Evolutionary conservation across 306 rosid genomes (phyloP).

Genomic region (Malus sylvestris): DNA sequence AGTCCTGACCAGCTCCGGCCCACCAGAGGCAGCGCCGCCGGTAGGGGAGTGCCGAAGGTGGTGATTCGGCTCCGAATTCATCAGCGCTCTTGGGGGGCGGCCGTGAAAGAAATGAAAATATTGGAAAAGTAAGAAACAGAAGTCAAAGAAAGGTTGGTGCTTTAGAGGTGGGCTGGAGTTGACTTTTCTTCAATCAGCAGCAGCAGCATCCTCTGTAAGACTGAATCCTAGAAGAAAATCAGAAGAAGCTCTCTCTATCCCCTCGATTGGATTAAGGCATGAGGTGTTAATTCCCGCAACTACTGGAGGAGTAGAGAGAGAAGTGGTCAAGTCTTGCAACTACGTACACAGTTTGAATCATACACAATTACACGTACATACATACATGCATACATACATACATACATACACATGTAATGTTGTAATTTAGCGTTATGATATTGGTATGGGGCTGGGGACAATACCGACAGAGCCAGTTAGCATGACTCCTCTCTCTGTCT

Average conservation of each 20-base stretch:
- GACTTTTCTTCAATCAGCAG: background rate
- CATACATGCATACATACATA: no score
- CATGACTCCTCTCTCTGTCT: background rate
- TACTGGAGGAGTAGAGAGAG: background rate
- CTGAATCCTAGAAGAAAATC: background rate
- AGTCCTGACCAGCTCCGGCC: slow-evolving; percentile 27
- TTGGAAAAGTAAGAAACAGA: background rate
- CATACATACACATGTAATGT: background rate
- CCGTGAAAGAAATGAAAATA: background rate
- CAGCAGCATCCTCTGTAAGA: background rate
- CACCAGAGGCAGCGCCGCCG: slow-evolving; percentile 10
- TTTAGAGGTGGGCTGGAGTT: background rate
- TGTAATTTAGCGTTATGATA: background rate
- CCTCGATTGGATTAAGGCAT: background rate
- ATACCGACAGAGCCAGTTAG: background rate
- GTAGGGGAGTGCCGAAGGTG: slow-evolving; percentile 16
- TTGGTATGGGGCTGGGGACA: background rate
- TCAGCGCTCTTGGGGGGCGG: background rate
- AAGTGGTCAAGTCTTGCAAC: slow-evolving; percentile 4
- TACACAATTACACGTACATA: background rate
- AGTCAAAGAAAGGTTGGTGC: background rate
- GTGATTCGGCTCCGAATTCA: slow-evolving; percentile 31
- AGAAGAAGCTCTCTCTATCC: background rate
- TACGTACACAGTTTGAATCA: background rate
- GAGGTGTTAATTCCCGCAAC: background rate